These are phyloP conservation scores for Verbascum thapsus DNA, from an alignment of 257 asterid genomes.

Conservation along the genomic window DNA sequence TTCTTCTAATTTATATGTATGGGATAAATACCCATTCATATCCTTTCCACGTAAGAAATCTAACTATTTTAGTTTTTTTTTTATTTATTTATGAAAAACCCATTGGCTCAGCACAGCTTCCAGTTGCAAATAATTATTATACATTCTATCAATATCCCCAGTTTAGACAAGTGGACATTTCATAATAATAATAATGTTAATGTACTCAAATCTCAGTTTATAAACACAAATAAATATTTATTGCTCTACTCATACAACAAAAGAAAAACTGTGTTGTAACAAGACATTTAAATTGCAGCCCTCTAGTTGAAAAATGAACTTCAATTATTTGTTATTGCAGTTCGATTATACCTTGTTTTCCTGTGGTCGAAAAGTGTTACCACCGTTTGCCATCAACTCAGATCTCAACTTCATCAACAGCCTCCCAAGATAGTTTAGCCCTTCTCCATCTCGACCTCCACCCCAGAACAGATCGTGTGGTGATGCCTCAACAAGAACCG, in stretches of 20 bases:
- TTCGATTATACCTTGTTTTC: conserved; percentile 34
- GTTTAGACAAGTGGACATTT: neutral
- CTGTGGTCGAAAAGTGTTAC: conserved; percentile 27
- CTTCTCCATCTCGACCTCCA: conserved; percentile 99
- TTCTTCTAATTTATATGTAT: neutral
- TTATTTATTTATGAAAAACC: neutral
- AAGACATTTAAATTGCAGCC: too few relatives aligned
- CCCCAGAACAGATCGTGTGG: conserved; percentile 99
- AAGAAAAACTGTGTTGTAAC: too few relatives aligned
- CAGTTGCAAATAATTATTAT: neutral
- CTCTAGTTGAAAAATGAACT: too few relatives aligned
- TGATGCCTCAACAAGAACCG: conserved; percentile 92
- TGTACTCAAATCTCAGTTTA: too few relatives aligned
- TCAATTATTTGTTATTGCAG: conserved; percentile 15
- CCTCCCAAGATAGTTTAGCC: conserved; percentile 94
- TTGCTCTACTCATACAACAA: neutral
- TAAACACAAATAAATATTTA: conserved; percentile 7
- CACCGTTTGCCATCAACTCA: conserved; percentile 54
- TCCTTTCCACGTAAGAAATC: conserved; percentile 11
- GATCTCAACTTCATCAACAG: conserved; percentile 88
- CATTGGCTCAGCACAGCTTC: neutral
- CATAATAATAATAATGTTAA: neutral
- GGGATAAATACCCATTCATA: neutral
- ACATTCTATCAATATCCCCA: too few relatives aligned
- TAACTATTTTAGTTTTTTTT: neutral